Evolutionary conservation across 1,139 yeast species (phyloP).

Genomic region (Torulaspora globosa): DNA sequence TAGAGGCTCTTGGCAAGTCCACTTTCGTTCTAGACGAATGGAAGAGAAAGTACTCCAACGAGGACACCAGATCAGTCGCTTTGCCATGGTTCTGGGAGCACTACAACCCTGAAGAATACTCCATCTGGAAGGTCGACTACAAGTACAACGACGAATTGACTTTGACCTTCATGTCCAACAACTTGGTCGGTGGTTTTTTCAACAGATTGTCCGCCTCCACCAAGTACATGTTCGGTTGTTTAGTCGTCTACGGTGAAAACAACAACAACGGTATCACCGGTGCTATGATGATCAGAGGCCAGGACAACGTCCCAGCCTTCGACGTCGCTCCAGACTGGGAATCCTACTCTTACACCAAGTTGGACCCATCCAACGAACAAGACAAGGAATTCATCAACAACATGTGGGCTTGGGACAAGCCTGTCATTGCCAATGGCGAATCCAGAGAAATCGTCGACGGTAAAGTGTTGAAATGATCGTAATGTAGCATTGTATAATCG

Average conservation of each 20-base stretch:
- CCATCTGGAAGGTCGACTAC: constrained; percentile 93
- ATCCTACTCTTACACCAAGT: constrained; percentile 61
- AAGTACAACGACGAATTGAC: constrained; percentile 98
- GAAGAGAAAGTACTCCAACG: constrained; percentile 97
- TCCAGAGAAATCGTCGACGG: constrained; percentile 70
- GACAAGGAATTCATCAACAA: constrained; percentile 64
- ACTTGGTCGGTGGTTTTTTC: constrained; percentile 98
- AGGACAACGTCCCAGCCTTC: constrained; percentile 85
- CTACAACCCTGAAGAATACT: constrained; percentile 90
- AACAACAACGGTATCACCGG: constrained; percentile 97
- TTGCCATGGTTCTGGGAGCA: constrained; percentile 98
- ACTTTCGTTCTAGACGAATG: constrained; percentile 79
- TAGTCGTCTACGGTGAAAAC: constrained; percentile 97
- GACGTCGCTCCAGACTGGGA: constrained; percentile 99
- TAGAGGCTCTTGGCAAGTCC: constrained; percentile 72
- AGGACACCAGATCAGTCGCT: constrained; percentile 91
- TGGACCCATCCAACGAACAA: constrained; percentile 58
- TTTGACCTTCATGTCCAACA: constrained; percentile 96
- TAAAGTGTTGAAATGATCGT: constrained; percentile 66
- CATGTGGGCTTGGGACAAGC: constrained; percentile 82
- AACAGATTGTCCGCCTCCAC: constrained; percentile 88
- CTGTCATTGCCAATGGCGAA: constrained; percentile 59
- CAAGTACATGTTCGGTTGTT: constrained; percentile 89
- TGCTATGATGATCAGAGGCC: constrained; percentile 93
- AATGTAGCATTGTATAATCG: constrained; percentile 2